Evolutionary conservation across 108 stramenopile species (phyloP), one percentile per base, ranked within the genome.

Genomic region (Cyclostephanos tholiformis): DNA sequence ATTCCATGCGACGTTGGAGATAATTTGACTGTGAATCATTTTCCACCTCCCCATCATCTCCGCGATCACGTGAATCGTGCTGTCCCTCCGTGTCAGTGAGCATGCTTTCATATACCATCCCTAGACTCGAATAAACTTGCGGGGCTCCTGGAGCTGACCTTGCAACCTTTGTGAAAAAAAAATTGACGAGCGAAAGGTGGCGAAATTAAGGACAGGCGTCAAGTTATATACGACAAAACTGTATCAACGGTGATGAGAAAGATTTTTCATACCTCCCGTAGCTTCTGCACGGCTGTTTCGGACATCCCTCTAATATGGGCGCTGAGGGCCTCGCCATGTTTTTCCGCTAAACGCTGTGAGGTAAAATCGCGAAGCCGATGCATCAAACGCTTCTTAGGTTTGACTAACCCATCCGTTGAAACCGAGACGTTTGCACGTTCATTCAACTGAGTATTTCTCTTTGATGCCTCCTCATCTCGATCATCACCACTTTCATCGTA

Each of bases 21-120:
- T 86, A 32, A 25, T 50, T 14, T 14, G 69, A 58, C 26, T 71
- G 70, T 0, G 80, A 61, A 20, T 69, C 49, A 20, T 48, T 55
- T 2, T 29, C 72, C 36, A 23, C 67, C 61, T 41, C 48, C 11
- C 38, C 48, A 20, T 30, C 65, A 26, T 43, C 36, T 25, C 46
- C 43, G 13, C 44, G 64, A 0, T 30, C 38, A 43, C 56, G 57
- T 79, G 19, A 11, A 62, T 59, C 52, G 9, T 59, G 41, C 22
- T 65, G 46, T 39, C 77, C 71, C 36, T 75, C 71, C 22, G 67
- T 78, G 35, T 88, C 85, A 30, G 59, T 62, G 39, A 91, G 72
- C 89, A 92, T 91, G 57, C 89, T 87, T 65, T 91, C 90, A 53
- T 89, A 95, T 43, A 95, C 89, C 88, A 92, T 82, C n/a, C 94